Evolutionary conservation across 2,329 filamentous ascomycete genomes (phyloP).

Genomic region (Zymoseptoria passerinii): DNA sequence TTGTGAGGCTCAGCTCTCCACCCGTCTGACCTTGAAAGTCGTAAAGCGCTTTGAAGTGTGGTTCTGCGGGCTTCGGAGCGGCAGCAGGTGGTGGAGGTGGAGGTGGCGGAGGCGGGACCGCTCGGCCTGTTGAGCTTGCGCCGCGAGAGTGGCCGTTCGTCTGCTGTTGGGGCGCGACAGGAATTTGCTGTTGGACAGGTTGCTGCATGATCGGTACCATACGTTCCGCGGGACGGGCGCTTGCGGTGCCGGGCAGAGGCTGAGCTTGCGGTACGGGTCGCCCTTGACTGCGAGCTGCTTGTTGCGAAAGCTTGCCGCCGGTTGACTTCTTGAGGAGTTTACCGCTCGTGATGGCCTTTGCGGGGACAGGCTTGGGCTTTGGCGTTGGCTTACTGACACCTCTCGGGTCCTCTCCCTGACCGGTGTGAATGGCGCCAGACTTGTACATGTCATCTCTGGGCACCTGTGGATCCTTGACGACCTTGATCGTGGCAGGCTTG

Average conservation of each 20-base stretch:
- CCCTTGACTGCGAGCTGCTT: constrained; percentile 37
- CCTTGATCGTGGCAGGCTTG: constrained; percentile 83
- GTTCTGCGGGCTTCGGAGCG: constrained; percentile 54
- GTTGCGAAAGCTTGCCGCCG: constrained; percentile 61
- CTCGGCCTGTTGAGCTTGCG: constrained; percentile 39
- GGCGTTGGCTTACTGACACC: constrained; percentile 79
- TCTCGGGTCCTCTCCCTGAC: constrained; percentile 71
- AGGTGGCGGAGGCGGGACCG: constrained; percentile 31
- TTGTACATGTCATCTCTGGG: constrained; percentile 78
- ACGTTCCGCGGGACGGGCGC: constrained; percentile 18
- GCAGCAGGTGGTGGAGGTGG: constrained; percentile 60
- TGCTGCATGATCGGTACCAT: constrained; percentile 26
- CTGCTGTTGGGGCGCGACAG: constrained; percentile 27
- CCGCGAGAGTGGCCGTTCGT: constrained; percentile 40
- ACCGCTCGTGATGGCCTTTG: constrained; percentile 84
- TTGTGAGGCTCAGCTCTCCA: constrained; percentile 74
- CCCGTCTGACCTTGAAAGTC: constrained; percentile 78
- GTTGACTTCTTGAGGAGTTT: constrained; percentile 73
- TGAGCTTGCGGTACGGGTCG: constrained; percentile 42
- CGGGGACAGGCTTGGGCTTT: constrained; percentile 74
- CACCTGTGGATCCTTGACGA: constrained; percentile 73
- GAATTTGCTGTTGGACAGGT: constrained; percentile 31
- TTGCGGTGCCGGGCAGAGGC: constrained; percentile 26
- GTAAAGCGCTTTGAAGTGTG: constrained; percentile 83
- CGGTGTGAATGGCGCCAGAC: constrained; percentile 82